phyloP scores from a whole-genome alignment of 805 yeast species.

The Candida maris region DNA sequence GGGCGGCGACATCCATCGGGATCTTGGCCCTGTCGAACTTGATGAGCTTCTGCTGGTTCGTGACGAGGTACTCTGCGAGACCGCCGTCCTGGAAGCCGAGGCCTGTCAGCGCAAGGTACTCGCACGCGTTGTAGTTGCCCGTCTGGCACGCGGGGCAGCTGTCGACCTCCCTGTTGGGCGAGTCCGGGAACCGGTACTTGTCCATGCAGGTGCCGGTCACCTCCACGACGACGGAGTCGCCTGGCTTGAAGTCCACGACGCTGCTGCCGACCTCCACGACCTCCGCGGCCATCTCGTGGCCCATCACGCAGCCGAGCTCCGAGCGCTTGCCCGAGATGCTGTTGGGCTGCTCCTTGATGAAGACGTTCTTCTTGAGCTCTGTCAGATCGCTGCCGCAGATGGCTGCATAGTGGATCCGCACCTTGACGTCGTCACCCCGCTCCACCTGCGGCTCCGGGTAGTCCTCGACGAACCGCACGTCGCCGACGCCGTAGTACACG shows the following conservation, averaged over 20 bases:
- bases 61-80: conserved; percentile 42
- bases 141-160: conserved; percentile 46
- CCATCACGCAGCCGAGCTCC: conserved; percentile 26
- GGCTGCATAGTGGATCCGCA: conserved; percentile 49
- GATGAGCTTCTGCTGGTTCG: conserved; percentile 36
- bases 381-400: conserved; percentile 59
- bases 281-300: conserved; percentile 48
- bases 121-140: conserved; percentile 53
- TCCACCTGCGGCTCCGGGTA: conserved; percentile 34
- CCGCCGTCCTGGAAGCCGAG: conserved; percentile 55
- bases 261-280: conserved; percentile 42
- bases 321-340: conserved; percentile 8
- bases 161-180: conserved; percentile 11
- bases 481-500: conserved; percentile 20
- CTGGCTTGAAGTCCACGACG: conserved; percentile 39
- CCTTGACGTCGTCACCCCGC: conserved; percentile 38
- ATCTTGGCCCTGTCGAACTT: conserved; percentile 34
- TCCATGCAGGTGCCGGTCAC: conserved; percentile 49
- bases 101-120: conserved; percentile 46
- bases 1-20: conserved; percentile 53
- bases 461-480: conserved; percentile 17
- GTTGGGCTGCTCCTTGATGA: conserved; percentile 29
- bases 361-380: conserved; percentile 27
- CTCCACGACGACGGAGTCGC: conserved; percentile 47
- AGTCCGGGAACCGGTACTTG: conserved; percentile 23